Evolutionary conservation across 2,329 filamentous ascomycete species (phyloP), one percentile per base, ranked within the genome.

Genomic region (Botryosphaeria dothidea): DNA sequence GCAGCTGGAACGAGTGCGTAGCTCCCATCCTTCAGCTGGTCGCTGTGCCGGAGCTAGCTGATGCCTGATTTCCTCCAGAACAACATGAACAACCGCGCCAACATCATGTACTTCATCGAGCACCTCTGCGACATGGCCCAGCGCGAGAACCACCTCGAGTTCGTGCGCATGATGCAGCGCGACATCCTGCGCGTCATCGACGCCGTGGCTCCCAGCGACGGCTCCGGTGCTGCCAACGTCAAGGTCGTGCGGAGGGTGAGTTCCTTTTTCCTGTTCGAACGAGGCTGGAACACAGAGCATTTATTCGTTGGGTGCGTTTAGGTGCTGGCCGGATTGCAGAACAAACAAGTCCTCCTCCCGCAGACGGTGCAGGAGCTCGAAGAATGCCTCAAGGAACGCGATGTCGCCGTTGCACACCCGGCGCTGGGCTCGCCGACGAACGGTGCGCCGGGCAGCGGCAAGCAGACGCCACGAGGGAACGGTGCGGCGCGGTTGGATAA

Each of bases 21-120:
- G 11, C 2, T 29, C 3, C n/a, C n/a, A 11, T 4, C 7, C 11
- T 25, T 11, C 62, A 21, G n/a, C 11, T n/a, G n/a, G 27, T 23
- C 19, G n/a, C 21, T 21, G 13, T 1, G n/a, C 6, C 3, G 15
- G 19, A 69, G 56, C 54, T 17, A n/a, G 29, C 15, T 41, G 13
- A 36, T 23, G 31, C 13, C 13, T 19, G 29, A 3, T 13, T 9
- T 13, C 19, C 31, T 2, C 9, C 71, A 93, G 86, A 96, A 92
- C 70, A 94, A 92, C 70, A 96, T 99, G 91, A 99, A 99, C 79
- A 96, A 90, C 60, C 86, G 94, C 67, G 96, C 95, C 66, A 99
- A 99, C 76, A 98, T 99, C 77, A 96, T 99, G 91, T 99, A 96
- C 80, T 99, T 99, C 79, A 90, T 99, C 74, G 94, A 98, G 74